These are phyloP conservation scores for Erodium texanum DNA, from an alignment of 441 rosid genomes.

Conservation along the genomic window DNA sequence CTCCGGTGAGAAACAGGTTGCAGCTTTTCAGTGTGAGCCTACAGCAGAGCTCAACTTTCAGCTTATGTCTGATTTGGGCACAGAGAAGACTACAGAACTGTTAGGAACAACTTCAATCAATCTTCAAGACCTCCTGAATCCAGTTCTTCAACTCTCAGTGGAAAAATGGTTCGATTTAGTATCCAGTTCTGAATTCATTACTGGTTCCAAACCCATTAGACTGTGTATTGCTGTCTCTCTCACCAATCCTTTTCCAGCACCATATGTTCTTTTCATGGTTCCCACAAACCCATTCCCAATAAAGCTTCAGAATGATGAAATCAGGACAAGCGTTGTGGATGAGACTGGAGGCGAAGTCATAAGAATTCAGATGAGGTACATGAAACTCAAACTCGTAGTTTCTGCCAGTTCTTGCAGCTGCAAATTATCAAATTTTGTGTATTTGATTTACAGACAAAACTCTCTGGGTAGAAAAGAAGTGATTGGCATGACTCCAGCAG, in stretches of 20 bases:
- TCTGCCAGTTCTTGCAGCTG: not conserved
- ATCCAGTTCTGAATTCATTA: slow-evolving; percentile 28
- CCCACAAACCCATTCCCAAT: slow-evolving; percentile 27
- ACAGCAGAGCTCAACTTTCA: slow-evolving; percentile 62
- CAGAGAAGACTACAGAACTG: slow-evolving; percentile 33
- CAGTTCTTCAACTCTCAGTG: slow-evolving; percentile 47
- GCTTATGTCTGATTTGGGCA: slow-evolving; percentile 40
- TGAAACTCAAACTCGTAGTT: not conserved
- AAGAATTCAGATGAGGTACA: slow-evolving; percentile 70
- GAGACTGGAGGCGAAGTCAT: slow-evolving; percentile 46
- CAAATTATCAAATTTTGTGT: not conserved
- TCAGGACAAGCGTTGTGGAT: slow-evolving; percentile 39
- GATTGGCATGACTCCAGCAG: slow-evolving; percentile 32
- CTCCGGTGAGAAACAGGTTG: slow-evolving; percentile 48
- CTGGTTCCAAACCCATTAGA: slow-evolving; percentile 38
- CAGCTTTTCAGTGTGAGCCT: slow-evolving; percentile 66
- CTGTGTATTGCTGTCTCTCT: slow-evolving; percentile 55
- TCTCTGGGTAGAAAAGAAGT: slow-evolving; percentile 37
- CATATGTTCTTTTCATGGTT: slow-evolving; percentile 44
- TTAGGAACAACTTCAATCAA: slow-evolving; percentile 55
- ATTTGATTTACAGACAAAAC: slow-evolving; percentile 8
- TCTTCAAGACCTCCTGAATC: slow-evolving; percentile 39
- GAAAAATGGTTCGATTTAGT: slow-evolving; percentile 69
- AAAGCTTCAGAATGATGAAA: slow-evolving; percentile 17
- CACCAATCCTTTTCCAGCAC: slow-evolving; percentile 46